Conservation (phyloP, 164 flowering plant species). For the Annona squamosa region DNA sequence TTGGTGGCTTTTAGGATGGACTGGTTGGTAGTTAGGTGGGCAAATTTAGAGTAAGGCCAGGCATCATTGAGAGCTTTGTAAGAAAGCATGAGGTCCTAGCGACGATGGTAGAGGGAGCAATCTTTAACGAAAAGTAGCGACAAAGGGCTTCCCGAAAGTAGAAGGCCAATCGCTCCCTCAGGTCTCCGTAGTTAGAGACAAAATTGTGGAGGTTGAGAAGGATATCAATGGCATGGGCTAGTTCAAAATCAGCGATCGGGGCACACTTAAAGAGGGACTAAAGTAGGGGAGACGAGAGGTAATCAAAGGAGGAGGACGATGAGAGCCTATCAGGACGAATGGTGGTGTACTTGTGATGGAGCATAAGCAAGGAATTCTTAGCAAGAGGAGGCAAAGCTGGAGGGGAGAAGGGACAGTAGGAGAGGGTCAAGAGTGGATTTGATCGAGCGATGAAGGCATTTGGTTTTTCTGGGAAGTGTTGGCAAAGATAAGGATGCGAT, state of each 20-base stretch:
- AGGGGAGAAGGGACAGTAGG: conserved; percentile 6
- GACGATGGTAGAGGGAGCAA: no score
- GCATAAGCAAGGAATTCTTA: neutral
- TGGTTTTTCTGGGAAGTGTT: conserved; percentile 24
- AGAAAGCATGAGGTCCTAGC: conserved; percentile 46
- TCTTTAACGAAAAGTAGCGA: conserved; percentile 22
- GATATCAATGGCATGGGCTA: conserved; percentile 39
- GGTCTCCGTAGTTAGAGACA: conserved; percentile 55
- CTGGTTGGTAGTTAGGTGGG: conserved; percentile 89
- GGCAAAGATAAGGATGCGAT: conserved; percentile 38
- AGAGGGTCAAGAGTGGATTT: conserved; percentile 25
- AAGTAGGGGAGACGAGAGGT: conserved; percentile 33
- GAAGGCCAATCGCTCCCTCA: conserved; percentile 56
- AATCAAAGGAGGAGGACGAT: conserved; percentile 22
- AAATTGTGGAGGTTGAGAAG: conserved; percentile 44
- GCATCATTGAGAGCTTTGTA: conserved; percentile 86
- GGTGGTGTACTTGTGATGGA: neutral
- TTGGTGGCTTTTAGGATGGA: conserved; percentile 86
- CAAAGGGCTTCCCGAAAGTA: conserved; percentile 66
- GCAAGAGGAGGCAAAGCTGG: conserved; percentile 4
- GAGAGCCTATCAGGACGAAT: neutral
- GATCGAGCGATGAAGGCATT: conserved; percentile 4
- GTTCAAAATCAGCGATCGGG: conserved; percentile 44
- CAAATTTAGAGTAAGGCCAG: conserved; percentile 80
- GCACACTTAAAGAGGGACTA: conserved; percentile 58